Conservation (phyloP, 345 rosid species). For the Syzygium grande region DNA sequence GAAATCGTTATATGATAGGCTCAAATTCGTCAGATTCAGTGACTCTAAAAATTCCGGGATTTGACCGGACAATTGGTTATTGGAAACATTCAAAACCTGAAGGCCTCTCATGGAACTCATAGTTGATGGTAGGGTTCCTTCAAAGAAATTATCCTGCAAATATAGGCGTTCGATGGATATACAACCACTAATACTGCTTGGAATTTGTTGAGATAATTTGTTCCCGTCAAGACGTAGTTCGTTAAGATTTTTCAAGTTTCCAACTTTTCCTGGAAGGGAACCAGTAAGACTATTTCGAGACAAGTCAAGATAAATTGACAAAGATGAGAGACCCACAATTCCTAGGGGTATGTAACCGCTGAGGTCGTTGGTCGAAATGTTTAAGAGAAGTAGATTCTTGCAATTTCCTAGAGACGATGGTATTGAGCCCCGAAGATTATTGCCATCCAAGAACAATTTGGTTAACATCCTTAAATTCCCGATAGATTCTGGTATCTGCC, state of each 20-base stretch:
- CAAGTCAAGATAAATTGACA: neutral
- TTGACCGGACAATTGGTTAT: neutral
- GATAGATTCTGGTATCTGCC: constrained; percentile 6
- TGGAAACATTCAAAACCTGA: neutral
- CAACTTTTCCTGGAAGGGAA: neutral
- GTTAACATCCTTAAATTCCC: neutral
- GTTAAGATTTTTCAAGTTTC: neutral
- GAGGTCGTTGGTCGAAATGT: neutral
- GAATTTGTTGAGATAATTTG: neutral
- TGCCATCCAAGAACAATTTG: neutral
- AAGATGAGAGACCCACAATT: neutral
- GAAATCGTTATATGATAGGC: neutral
- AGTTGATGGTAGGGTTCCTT: neutral
- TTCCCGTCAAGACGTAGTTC: neutral
- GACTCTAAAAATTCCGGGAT: neutral
- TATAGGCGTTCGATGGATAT: neutral
- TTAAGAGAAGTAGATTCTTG: neutral
- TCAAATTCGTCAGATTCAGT: neutral
- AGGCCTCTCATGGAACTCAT: neutral
- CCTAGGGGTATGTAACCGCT: neutral
- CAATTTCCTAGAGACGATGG: neutral
- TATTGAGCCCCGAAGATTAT: neutral
- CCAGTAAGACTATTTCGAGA: neutral
- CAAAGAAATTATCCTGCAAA: neutral
- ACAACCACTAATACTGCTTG: neutral